Evolutionary conservation across 1,139 yeast species (phyloP), one percentile per base, ranked within the genome.

Genomic region (Geotrichum europaeum): DNA sequence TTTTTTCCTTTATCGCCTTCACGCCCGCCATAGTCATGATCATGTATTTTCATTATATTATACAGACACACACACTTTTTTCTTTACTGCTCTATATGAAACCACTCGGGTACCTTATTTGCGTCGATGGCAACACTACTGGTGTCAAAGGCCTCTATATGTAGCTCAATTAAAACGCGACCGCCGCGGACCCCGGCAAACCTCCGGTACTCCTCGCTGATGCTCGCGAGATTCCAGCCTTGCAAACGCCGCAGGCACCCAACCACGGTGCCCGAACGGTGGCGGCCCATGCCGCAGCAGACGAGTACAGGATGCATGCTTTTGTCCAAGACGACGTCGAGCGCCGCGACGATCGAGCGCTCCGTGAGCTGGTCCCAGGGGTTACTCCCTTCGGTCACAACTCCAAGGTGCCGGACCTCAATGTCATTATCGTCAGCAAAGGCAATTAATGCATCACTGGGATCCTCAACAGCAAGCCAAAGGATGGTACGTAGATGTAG

Each of bases 341-440:
- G 76, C 0, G 97, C 96, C 64, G 84, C 85, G 43, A 83, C 83
- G 56, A 92, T 91, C 36, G 96, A 85, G 49, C 83, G 80, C 69
- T 91, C 97, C 36, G 91, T 88, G 53, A 94, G 78, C n/a, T 96
- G 94, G 74, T 94, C 98, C 99, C 99, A 92, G 0, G 98, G 97
- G 67, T 89, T 89, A 64, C 89, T 83, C 78, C 96, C 81, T 63
- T 81, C 84, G 1, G 84, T 83, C 59, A 81, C 80, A 24, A 83
- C 77, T 0, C 86, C 86, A 55, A 78, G 68, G 72, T 80, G 83
- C 71, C 83, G 82, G 63, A 86, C 71, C 61, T 82, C 81, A 63
- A 94, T 89, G 63, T 83, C 81, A 68, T 86, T 81, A 52, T 81
- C 82, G 62, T 86, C 88, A 59, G 95, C 89, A 72, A 89, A 94